Conservation (phyloP, 371 early-diverging fungal species). For the Actinomucor elegans region DNA sequence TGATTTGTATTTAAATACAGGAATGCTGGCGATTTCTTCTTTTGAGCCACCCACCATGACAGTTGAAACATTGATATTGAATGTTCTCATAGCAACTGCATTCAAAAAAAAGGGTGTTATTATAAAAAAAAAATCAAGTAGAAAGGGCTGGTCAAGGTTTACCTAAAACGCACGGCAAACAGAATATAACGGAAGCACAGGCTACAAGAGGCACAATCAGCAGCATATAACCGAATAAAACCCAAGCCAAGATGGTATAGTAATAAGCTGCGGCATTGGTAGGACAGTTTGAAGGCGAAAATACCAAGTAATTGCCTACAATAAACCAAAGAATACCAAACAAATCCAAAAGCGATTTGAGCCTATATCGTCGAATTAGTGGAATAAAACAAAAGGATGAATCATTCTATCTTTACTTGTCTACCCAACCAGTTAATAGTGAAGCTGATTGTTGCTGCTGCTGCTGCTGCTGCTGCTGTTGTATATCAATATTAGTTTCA, state of each 20-base stretch:
- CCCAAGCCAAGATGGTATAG: constrained; percentile 57
- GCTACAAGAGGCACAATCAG: constrained; percentile 61
- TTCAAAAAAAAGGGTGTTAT: neutral
- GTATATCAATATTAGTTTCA: neutral
- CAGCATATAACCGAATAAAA: constrained; percentile 66
- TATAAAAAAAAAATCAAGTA: neutral
- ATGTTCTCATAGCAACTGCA: constrained; percentile 48
- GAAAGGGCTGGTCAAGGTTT: too few species aligned
- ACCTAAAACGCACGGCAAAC: constrained; percentile 60
- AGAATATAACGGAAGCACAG: constrained; percentile 61
- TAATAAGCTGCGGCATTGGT: constrained; percentile 51
- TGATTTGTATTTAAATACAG: constrained; percentile 35
- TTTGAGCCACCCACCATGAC: constrained; percentile 59
- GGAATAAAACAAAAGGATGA: neutral
- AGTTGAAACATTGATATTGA: constrained; percentile 49
- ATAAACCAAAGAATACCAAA: constrained; percentile 69
- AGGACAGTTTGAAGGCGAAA: constrained; percentile 48
- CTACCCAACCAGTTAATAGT: constrained; percentile 28
- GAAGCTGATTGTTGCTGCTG: neutral
- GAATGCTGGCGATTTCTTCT: constrained; percentile 54
- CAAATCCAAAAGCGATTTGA: constrained; percentile 57
- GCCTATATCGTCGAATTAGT: constrained; percentile 3
- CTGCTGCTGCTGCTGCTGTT: neutral
- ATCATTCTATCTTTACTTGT: constrained; percentile 17
- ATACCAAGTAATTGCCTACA: constrained; percentile 69